Evolutionary conservation across 179 eudicot species (phyloP), one percentile per base, ranked within the genome.

Genomic region (Drosera spatulata): DNA sequence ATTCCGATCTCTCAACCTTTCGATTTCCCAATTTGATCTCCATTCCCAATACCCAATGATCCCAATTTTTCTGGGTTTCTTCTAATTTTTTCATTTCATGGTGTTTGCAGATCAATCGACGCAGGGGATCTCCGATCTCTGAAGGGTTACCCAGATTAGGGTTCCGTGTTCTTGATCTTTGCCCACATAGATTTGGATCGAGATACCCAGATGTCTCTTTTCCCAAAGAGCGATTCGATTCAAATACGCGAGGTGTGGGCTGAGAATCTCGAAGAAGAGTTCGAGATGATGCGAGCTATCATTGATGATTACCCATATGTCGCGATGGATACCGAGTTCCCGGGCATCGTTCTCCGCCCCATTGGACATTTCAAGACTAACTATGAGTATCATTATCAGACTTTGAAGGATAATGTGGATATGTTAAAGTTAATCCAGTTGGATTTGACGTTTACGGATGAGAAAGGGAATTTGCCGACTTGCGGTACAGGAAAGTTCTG

Each of bases 301-400:
- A 88, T 85, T 2, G 93, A 85, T 68, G 71, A 69, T 6, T 85
- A 67, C 56, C 88, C 93, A 2, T 85, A 77, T 65, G 77, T 85
- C 5, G 93, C 93, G 2, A 85, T 85, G 93, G 93, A 85, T 53
- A 82, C 93, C 0, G 93, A 85, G 58, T 85, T 85, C 53, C 93
- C 93, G 0, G 93, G 88, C 5, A 63, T 78, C 45, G 88, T 80
- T 66, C 66, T 80, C 49, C 72, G 84, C 0, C 84, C 86, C 0
- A 75, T 82, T 1, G 88, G 88, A 11, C 71, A 61, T 71, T 82
- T 82, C 48, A 80, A 78, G 69, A 78, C 45, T 55, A 71, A 57
- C 48, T 59, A 39, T 48, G 93, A 85, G 15, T 80, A 62, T 55
- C 81, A 80, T 69, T 85, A 80, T 59, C 75, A 79, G 68, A 83